Percentiles rank a stretch among this genome's conserved stretches.
Evolutionary conservation across 2,329 filamentous ascomycete species (phyloP).

Genomic region (Myriosclerotinia duriaeana): DNA sequence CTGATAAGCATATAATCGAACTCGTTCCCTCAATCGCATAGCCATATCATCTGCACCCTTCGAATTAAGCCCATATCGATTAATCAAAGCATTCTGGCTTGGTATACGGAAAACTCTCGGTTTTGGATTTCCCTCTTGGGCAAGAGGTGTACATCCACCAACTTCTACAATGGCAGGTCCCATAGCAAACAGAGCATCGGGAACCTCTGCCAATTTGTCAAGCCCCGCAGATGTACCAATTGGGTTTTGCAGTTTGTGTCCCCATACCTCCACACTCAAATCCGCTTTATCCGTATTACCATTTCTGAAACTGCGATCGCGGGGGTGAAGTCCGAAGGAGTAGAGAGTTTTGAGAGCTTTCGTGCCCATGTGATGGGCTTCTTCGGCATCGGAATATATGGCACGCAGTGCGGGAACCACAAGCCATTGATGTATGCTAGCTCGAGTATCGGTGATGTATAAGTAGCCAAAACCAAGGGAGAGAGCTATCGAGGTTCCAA

Average conservation of each 20-base stretch:
- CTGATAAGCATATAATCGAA: slow-evolving; percentile 72
- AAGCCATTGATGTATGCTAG: slow-evolving; percentile 66
- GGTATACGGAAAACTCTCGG: slow-evolving; percentile 87
- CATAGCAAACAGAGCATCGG: slow-evolving; percentile 78
- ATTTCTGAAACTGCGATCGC: slow-evolving; percentile 59
- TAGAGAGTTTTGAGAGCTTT: slow-evolving; percentile 70
- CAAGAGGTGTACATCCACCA: slow-evolving; percentile 82
- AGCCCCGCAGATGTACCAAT: slow-evolving; percentile 94
- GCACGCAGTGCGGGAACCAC: slow-evolving; percentile 65
- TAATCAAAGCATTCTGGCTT: slow-evolving; percentile 83
- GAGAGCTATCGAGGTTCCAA: slow-evolving; percentile 55
- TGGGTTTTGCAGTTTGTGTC: slow-evolving; percentile 74
- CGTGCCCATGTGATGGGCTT: slow-evolving; percentile 84
- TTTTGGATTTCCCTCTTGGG: slow-evolving; percentile 83
- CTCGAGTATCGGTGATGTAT: slow-evolving; percentile 73
- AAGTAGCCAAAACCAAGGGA: slow-evolving; percentile 54
- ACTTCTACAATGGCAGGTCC: slow-evolving; percentile 89
- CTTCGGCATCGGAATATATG: slow-evolving; percentile 75
- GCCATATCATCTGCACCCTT: slow-evolving; percentile 86
- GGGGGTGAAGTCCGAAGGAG: slow-evolving; percentile 71
- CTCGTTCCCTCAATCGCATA: slow-evolving; percentile 70
- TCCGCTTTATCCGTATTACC: slow-evolving; percentile 38
- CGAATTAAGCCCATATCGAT: slow-evolving; percentile 94
- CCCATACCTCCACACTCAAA: slow-evolving; percentile 64
- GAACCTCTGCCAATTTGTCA: slow-evolving; percentile 90